Base-by-base conservation (phyloP, 257 asterid genomes). In the Fraxinus cuspidata region DNA sequence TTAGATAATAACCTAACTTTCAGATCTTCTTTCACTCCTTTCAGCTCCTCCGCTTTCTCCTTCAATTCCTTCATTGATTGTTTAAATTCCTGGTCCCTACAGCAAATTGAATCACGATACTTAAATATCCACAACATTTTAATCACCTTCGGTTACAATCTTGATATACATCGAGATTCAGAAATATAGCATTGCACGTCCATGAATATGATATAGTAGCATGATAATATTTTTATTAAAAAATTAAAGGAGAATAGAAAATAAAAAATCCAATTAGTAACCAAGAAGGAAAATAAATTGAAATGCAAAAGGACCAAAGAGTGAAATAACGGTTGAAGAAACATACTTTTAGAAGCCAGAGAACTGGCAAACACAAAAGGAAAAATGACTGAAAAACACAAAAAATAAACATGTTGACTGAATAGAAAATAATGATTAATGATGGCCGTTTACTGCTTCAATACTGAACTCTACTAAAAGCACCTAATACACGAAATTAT, bases 11-110 rank as follows among this genome's bases (percentile, higher is more conserved):
- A 95, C 99, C 99, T 93, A 82, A 85, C 86, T 86, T 91, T 90
- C 80, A 93, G 83, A 79, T 84, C 92, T 83, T 95, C 98, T 83
- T 85, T 95, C 64, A 81, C 97, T 40, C 82, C 96, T 84, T 91
- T 90, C 49, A 92, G 73, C 77, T 86, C 90, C 49, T 89, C 96
- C 0, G 96, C 96, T 80, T 90, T 93, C 82, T 88, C 96, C 80
- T 95, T 91, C 56, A 95, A 82, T 65, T 89, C 96, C 82, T 95
- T 89, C 21, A 95, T 84, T 1, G 99, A 88, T 85, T 86, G 71
- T 78, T 93, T 84, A 35, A 95, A 78, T 23, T 95, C 96, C 76
- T 82, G 88, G 77, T 90, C 89, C 53, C 99, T 95, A 84, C 82
- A 79, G 37, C 64, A 85, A 77, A 72, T 11, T 66, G 75, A 74